Conservation (phyloP, 148 eudicot species). For the Nepenthes mirabilis region DNA sequence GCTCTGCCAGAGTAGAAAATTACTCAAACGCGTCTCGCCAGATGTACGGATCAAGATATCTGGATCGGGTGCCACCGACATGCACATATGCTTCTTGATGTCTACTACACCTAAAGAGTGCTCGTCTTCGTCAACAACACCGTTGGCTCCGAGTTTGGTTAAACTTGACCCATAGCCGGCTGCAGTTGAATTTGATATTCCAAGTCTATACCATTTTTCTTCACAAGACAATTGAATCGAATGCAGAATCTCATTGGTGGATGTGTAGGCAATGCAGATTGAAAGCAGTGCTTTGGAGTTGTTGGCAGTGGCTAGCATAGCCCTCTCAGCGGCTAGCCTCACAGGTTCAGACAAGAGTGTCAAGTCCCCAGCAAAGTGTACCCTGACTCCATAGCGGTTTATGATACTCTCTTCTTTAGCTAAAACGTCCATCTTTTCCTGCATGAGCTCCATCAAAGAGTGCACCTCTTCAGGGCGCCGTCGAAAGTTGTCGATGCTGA, state of each 20-base stretch:
- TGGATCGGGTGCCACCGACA: slow-evolving; percentile 43
- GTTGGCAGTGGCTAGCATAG: slow-evolving; percentile 43
- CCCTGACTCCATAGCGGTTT: slow-evolving; percentile 49
- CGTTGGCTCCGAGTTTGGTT: not conserved
- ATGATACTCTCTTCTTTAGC: slow-evolving; percentile 49
- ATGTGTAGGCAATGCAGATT: slow-evolving; percentile 60
- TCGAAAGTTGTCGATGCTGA: slow-evolving; percentile 66
- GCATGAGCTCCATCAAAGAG: slow-evolving; percentile 46
- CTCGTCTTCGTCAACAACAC: slow-evolving; percentile 4
- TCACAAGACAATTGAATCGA: slow-evolving; percentile 44
- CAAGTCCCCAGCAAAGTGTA: slow-evolving; percentile 51
- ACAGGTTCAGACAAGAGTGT: slow-evolving; percentile 35
- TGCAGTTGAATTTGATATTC: slow-evolving; percentile 16
- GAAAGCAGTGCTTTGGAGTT: slow-evolving; percentile 42
- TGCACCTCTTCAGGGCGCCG: slow-evolving; percentile 56
- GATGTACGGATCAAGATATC: slow-evolving; percentile 60
- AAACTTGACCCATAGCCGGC: slow-evolving; percentile 13
- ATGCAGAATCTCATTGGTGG: slow-evolving; percentile 58
- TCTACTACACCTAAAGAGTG: slow-evolving; percentile 17
- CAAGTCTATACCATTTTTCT: slow-evolving; percentile 36
- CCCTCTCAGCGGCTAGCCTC: slow-evolving; percentile 48
- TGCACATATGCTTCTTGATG: slow-evolving; percentile 44
- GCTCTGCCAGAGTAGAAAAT: slow-evolving; percentile 71
- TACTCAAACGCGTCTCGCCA: slow-evolving; percentile 69
- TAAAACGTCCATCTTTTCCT: slow-evolving; percentile 48